Conservation (phyloP, 1,139 yeast species). For the Debaryomyces fabryi region DNA sequence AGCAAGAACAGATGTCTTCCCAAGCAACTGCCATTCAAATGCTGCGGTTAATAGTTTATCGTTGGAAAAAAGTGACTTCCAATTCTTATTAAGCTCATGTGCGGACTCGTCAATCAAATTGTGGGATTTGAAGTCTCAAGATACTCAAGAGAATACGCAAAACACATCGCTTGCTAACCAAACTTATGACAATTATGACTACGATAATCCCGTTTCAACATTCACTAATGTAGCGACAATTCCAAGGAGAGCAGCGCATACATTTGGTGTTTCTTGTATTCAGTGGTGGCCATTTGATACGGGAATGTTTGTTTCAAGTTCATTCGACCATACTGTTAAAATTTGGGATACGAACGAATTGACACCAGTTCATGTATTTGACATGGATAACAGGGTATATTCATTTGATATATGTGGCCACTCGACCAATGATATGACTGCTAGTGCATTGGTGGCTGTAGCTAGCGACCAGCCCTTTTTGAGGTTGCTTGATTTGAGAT, state of each 20-base stretch:
- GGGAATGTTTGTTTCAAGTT: conserved; percentile 82
- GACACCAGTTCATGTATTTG: conserved; percentile 65
- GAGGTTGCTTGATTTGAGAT: conserved; percentile 69
- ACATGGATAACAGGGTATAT: conserved; percentile 53
- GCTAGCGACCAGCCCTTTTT: conserved; percentile 74
- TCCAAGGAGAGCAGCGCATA: conserved; percentile 62
- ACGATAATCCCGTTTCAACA: conserved; percentile 30
- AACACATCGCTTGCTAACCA: background rate
- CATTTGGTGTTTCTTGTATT: conserved; percentile 71
- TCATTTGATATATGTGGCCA: conserved; percentile 50
- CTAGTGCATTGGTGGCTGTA: conserved; percentile 63
- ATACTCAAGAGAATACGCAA: conserved; percentile 17
- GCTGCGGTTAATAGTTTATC: conserved; percentile 68
- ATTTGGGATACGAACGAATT: conserved; percentile 80
- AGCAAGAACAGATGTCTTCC: conserved; percentile 34
- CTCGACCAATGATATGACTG: conserved; percentile 27
- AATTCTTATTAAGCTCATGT: conserved; percentile 68
- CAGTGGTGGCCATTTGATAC: conserved; percentile 91
- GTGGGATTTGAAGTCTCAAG: conserved; percentile 50
- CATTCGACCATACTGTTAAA: conserved; percentile 76
- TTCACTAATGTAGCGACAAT: conserved; percentile 39
- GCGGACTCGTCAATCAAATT: conserved; percentile 73
- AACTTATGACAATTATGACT: conserved; percentile 24
- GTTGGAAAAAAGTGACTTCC: conserved; percentile 54
- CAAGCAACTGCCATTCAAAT: conserved; percentile 39